phyloP scores from a whole-genome alignment of 2,329 filamentous ascomycete species.

The Aureobasidium sp. region DNA sequence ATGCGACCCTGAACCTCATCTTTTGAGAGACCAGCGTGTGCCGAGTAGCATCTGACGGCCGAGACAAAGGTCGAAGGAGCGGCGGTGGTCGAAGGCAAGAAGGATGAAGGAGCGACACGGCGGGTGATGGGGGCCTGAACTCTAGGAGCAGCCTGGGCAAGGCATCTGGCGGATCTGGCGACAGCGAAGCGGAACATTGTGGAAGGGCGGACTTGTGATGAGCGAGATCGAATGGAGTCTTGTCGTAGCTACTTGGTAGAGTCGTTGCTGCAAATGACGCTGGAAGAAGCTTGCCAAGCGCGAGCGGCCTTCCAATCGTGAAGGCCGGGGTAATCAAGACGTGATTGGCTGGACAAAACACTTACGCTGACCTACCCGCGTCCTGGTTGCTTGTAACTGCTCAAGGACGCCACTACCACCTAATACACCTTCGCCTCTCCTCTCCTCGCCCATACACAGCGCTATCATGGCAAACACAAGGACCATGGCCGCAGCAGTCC shows the following conservation, averaged over 20 bases:
- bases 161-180: constrained; percentile 62
- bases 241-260: not conserved
- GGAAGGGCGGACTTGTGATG: constrained; percentile 18
- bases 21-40: constrained; percentile 67
- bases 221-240: not conserved
- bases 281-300: not conserved
- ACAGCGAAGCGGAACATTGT: constrained; percentile 86
- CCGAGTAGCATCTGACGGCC: constrained; percentile 77
- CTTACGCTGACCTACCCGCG: not conserved
- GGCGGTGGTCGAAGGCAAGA: constrained; percentile 53
- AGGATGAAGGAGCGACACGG: constrained; percentile 50
- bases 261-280: too few species aligned
- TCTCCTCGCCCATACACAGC: constrained; percentile 15
- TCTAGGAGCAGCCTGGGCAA: constrained; percentile 33
- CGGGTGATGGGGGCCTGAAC: constrained; percentile 45
- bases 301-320: not conserved
- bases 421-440: constrained; percentile 2
- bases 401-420: constrained; percentile 19
- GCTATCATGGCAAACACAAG: constrained; percentile 39
- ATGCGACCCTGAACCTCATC: constrained; percentile 86
- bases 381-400: not conserved
- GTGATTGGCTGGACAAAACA: not conserved
- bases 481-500: constrained; percentile 39
- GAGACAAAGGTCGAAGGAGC: constrained; percentile 57
- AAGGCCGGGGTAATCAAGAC: not conserved